These are phyloP conservation scores for Suhomyces vadensis DNA, from an alignment of 805 yeast genomes.

Conservation along the genomic window DNA sequence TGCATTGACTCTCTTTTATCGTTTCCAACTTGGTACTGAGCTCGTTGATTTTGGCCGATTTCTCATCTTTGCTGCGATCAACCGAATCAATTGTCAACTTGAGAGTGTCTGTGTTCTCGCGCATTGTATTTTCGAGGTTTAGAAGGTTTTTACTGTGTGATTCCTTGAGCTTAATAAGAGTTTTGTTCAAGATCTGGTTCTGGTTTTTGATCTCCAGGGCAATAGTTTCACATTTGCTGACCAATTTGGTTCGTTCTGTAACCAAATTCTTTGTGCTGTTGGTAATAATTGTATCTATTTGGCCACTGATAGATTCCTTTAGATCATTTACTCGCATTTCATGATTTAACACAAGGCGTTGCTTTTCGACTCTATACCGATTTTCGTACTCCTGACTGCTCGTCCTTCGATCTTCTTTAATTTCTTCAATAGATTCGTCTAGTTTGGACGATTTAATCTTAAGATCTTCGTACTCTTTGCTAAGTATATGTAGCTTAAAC, in stretches of 20 bases:
- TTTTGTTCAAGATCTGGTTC: slow-evolving; percentile 20
- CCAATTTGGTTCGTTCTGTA: slow-evolving; percentile 21
- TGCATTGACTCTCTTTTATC: not conserved
- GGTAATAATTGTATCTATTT: slow-evolving; percentile 41
- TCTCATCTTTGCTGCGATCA: slow-evolving; percentile 8
- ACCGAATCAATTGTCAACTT: slow-evolving; percentile 12
- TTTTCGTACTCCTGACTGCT: slow-evolving; percentile 7
- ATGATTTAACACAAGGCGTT: slow-evolving; percentile 22
- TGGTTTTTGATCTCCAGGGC: slow-evolving; percentile 14
- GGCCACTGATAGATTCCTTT: slow-evolving; percentile 27
- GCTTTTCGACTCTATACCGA: slow-evolving; percentile 10
- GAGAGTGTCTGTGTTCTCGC: slow-evolving; percentile 16
- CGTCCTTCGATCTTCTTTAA: slow-evolving; percentile 9
- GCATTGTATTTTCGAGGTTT: slow-evolving; percentile 15
- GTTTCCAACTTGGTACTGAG: slow-evolving; percentile 10
- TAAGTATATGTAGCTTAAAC: slow-evolving; percentile 14
- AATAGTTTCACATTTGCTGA: slow-evolving; percentile 15
- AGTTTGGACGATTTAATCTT: slow-evolving; percentile 6
- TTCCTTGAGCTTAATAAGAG: slow-evolving; percentile 26
- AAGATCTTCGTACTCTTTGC: slow-evolving; percentile 10
- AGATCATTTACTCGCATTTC: slow-evolving; percentile 26
- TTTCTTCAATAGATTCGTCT: slow-evolving; percentile 5
- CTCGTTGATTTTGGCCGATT: slow-evolving; percentile 7
- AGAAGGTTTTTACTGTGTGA: slow-evolving; percentile 22
- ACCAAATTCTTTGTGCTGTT: slow-evolving; percentile 33